Percentiles rank a stretch among this genome's conserved stretches.
Evolutionary conservation across 2,329 filamentous ascomycete species (phyloP).

Genomic region (Diaporthe destruens): DNA sequence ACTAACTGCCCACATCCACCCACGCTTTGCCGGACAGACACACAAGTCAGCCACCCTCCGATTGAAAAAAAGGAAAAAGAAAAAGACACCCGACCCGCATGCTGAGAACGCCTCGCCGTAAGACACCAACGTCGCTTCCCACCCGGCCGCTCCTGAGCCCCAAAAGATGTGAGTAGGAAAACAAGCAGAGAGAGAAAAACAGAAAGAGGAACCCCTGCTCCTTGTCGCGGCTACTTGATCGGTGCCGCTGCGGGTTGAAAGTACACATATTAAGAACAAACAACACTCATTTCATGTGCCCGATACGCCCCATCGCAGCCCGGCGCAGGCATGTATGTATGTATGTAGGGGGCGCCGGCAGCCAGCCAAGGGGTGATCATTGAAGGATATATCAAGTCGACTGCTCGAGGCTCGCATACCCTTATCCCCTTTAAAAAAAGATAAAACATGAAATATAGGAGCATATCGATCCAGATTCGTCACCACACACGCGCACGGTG

Average conservation of each 20-base stretch:
- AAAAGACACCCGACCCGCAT: not conserved
- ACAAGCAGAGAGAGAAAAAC: not conserved
- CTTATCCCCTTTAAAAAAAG: not conserved
- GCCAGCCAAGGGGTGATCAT: not conserved
- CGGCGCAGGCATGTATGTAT: too few relatives aligned
- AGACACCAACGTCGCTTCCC: not conserved
- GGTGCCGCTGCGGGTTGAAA: not conserved
- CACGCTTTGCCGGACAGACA: conserved; percentile 8
- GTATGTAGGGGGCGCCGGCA: not conserved
- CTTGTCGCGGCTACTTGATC: not conserved
- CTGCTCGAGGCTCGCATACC: not conserved
- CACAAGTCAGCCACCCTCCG: too few relatives aligned
- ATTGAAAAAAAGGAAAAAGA: too few relatives aligned
- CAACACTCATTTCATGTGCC: not conserved
- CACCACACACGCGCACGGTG: not conserved
- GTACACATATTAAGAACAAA: conserved; percentile 10
- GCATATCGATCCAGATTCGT: not conserved
- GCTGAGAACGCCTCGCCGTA: conserved; percentile 31
- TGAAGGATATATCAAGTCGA: not conserved
- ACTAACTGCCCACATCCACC: conserved; percentile 13
- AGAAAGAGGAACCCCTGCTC: not conserved
- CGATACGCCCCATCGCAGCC: not conserved
- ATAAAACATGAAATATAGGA: not conserved
- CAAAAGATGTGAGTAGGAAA: not conserved
- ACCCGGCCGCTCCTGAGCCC: not conserved